Evolutionary conservation across 192 early-diverging fungal species (phyloP).

Genomic region (Thoreauomyces humboldtii): DNA sequence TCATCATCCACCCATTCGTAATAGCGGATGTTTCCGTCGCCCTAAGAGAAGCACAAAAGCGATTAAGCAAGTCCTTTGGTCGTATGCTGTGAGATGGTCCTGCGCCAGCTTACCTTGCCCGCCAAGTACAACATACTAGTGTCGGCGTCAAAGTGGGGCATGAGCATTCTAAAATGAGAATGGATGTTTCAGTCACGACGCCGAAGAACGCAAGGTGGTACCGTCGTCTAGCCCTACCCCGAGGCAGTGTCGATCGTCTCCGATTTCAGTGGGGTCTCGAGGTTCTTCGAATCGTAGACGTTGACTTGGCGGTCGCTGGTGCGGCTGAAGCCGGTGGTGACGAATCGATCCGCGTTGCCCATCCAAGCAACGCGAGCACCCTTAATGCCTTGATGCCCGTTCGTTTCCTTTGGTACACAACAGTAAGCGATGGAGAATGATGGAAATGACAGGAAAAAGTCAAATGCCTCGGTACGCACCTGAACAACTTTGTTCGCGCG

Average conservation of each 20-base stretch:
- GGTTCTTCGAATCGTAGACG: conserved; percentile 76
- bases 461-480: conserved; percentile 11
- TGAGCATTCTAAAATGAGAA: conserved; percentile 77
- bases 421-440: too few relatives aligned
- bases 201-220: too few relatives aligned
- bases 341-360: conserved; percentile 74
- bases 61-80: too few relatives aligned
- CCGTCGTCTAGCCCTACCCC: too few relatives aligned
- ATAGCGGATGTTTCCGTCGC: conserved; percentile 98
- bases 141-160: conserved; percentile 94
- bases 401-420: conserved; percentile 54
- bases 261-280: conserved; percentile 71
- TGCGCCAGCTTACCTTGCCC: conserved; percentile 70
- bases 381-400: conserved; percentile 94
- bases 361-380: conserved; percentile 92
- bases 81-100: too few relatives aligned
- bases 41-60: conserved; percentile 31
- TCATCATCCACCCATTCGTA: conserved; percentile 97
- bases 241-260: conserved; percentile 87
- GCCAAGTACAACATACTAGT: conserved; percentile 90
- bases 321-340: conserved; percentile 92
- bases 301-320: conserved; percentile 92
- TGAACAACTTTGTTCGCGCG: conserved; percentile 77
- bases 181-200: too few relatives aligned
- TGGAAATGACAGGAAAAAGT: conserved; percentile 4